Conservation (phyloP, 129 eudicot genomes). For the Gnaphalium uliginosum region DNA sequence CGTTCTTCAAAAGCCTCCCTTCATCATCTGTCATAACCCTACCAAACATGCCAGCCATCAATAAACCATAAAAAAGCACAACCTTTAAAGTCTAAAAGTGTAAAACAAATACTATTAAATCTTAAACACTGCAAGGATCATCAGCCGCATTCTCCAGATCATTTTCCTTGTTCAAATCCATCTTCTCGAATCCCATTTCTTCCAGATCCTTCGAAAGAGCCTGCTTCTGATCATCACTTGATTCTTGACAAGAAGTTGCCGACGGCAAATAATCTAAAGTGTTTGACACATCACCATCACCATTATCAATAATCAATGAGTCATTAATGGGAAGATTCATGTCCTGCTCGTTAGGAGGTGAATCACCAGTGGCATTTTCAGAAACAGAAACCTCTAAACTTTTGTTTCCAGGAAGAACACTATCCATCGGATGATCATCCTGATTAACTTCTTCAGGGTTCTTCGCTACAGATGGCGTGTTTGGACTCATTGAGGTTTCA, state of each 20-base stretch:
- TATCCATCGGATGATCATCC: not conserved
- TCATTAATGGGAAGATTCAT: slow-evolving; percentile 68
- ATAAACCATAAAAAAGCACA: not conserved
- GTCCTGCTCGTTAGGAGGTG: slow-evolving; percentile 43
- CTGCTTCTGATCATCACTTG: slow-evolving; percentile 43
- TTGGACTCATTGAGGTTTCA: not conserved
- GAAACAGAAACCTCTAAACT: slow-evolving; percentile 23
- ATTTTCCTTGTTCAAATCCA: slow-evolving; percentile 56
- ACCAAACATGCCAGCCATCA: not conserved
- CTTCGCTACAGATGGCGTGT: not conserved
- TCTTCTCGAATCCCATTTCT: slow-evolving; percentile 71
- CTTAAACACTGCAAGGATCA: slow-evolving; percentile 67
- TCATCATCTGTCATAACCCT: slow-evolving; percentile 76
- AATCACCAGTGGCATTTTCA: slow-evolving; percentile 24
- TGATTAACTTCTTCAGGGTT: not conserved
- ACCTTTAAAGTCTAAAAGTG: not conserved
- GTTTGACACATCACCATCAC: slow-evolving; percentile 6
- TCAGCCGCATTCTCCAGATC: slow-evolving; percentile 66
- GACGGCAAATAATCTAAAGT: slow-evolving; percentile 14
- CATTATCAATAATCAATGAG: slow-evolving; percentile 46
- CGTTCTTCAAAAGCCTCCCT: slow-evolving; percentile 71
- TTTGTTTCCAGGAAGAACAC: slow-evolving; percentile 23
- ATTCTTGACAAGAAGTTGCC: slow-evolving; percentile 28
- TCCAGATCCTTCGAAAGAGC: slow-evolving; percentile 55
- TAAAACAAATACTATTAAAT: not conserved